Conservation (phyloP, 306 rosid species). For the Coriaria nepalensis region DNA sequence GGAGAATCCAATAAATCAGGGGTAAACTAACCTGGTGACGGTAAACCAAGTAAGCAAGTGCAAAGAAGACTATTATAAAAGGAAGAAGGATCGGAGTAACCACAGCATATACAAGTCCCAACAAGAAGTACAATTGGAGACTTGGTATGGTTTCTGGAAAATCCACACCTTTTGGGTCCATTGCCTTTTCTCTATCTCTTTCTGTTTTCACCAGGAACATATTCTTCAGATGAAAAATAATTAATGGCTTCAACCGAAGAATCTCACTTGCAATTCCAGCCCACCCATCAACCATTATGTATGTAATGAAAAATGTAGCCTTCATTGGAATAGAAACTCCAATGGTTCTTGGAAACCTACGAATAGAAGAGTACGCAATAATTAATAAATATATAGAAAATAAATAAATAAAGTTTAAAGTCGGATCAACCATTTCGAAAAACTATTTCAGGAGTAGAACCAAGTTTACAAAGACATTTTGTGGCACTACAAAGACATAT, state of each 20-base stretch:
- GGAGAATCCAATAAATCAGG: too few relatives aligned
- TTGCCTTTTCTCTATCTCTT: slow-evolving; percentile 85
- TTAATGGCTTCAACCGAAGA: slow-evolving; percentile 87
- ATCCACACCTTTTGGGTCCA: slow-evolving; percentile 83
- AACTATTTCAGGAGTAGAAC: too few relatives aligned
- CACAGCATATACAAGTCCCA: slow-evolving; percentile 83
- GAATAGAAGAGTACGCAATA: slow-evolving; percentile 14
- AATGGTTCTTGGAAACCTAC: slow-evolving; percentile 84
- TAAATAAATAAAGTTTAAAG: too few relatives aligned
- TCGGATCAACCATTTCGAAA: too few relatives aligned
- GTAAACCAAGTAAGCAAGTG: slow-evolving; percentile 83
- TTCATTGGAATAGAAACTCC: slow-evolving; percentile 95
- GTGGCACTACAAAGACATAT: too few relatives aligned
- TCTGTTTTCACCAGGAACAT: slow-evolving; percentile 85
- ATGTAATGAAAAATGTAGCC: too few relatives aligned
- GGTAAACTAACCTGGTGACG: slow-evolving; percentile 93
- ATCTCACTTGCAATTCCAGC: slow-evolving; percentile 93
- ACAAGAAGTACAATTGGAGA: slow-evolving; percentile 87
- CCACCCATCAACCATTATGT: slow-evolving; percentile 99
- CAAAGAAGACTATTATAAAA: slow-evolving; percentile 84
- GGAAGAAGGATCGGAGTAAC: slow-evolving; percentile 95
- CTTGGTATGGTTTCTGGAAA: slow-evolving; percentile 79
- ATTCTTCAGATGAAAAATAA: slow-evolving; percentile 87
- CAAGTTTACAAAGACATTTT: too few relatives aligned
- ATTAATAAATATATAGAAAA: too few relatives aligned